phyloP scores from a whole-genome alignment of 2,329 filamentous ascomycete genomes.

The Sclerotiophoma versabilis region DNA sequence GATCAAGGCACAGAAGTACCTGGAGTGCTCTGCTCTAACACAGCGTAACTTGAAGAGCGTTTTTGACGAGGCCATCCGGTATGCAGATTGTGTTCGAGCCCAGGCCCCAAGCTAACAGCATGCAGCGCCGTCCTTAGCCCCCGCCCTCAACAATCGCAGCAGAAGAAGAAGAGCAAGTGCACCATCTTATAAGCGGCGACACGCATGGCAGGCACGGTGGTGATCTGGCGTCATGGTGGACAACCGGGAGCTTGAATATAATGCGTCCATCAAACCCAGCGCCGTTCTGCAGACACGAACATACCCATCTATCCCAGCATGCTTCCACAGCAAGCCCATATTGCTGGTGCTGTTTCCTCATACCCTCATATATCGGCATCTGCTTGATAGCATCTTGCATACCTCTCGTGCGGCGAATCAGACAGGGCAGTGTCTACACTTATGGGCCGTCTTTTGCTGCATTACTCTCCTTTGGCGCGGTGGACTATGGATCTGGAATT shows the following conservation, averaged over 20 bases:
- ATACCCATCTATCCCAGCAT: conserved; percentile 14
- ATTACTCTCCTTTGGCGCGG: conserved; percentile 41
- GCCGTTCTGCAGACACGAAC: conserved; percentile 12
- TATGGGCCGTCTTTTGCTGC: conserved; percentile 29
- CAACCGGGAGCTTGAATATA: conserved; percentile 33
- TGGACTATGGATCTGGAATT: conserved; percentile 32
- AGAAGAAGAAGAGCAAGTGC: conserved; percentile 40
- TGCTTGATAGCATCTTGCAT: conserved; percentile 30
- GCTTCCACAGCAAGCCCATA: conserved; percentile 9
- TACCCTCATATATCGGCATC: conserved; percentile 27
- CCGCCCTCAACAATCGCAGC: conserved; percentile 38
- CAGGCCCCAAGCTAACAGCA: conserved; percentile 23
- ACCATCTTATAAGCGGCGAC: conserved; percentile 34
- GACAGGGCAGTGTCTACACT: conserved; percentile 26
- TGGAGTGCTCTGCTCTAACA: conserved; percentile 96
- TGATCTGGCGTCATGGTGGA: conserved; percentile 33
- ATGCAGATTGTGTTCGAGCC: conserved; percentile 46
- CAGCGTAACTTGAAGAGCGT: conserved; percentile 98
- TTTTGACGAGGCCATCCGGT: conserved; percentile 98
- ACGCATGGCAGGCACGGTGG: conserved; percentile 10
- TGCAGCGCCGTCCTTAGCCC: conserved; percentile 52
- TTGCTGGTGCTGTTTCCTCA: conserved; percentile 14
- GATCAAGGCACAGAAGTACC: conserved; percentile 94
- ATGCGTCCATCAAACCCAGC: conserved; percentile 21
- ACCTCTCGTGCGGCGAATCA: conserved; percentile 25